Base-by-base conservation (phyloP, 1,284 basidiomycete species). In the Cutaneotrichosporon mucoides region DNA sequence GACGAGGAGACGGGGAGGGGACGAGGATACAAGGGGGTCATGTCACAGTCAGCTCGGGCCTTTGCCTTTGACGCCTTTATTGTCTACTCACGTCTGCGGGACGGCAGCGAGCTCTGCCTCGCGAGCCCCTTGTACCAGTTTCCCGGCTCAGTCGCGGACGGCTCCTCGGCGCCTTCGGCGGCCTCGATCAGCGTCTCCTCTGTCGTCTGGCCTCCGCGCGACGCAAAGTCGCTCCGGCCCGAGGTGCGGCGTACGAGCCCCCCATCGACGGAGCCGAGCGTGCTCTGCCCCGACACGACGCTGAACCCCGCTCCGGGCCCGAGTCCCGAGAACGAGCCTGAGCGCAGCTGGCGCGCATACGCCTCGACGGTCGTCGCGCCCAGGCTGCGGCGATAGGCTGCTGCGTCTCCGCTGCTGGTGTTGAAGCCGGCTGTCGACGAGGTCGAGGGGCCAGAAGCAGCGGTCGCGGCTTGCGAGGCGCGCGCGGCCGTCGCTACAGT, bases 71-170 rank as follows among this genome's bases (percentile, higher is more conserved):
- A 24, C 24, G 24, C 24, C 24, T 24, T 24, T 24, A 24, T 24
- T 24, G 24, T 24, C 24, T 24, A 68, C 73, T 65, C 59, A 76
- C 75, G 65, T 64, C 68, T 55, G 52, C 75, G 64, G 33, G 68
- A 70, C 10, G 73, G 73, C 8, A 76, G 61, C 34, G 71, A 73
- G 64, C 71, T 73, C 65, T 75, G 73, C 47, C 75, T 65, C 42
- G 61, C 64, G 6, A 76, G 59, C 1, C 72, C 72, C 60, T 67
- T 75, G 35, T 66, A 68, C 73, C 68, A 72, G 16, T 52, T 68
- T 4, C 61, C 62, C 15, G 48, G 59, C 60, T 69, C 68, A 5
- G 65, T 63, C 5, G 63, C 63, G 9, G 65, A 59, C 24, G 52
- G 56, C 44, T 71, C 69, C 16, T 62, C 64, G 35, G 61, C 64